Evolutionary conservation across 441 rosid genomes (phyloP).

Genomic region (Metrosideros polymorpha): DNA sequence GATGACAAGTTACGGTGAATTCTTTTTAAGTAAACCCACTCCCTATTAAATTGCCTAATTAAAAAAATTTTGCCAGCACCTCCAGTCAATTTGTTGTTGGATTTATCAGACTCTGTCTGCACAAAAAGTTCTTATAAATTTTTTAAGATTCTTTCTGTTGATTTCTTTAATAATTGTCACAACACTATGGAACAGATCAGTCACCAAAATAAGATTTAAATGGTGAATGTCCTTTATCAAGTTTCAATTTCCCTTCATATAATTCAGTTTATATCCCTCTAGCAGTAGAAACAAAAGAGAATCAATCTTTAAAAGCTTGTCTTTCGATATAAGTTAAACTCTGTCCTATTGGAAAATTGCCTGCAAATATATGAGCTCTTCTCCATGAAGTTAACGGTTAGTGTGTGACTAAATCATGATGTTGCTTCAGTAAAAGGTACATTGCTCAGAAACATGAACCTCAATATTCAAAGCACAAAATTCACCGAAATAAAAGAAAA

Average conservation of each 20-base stretch:
- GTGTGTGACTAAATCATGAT: background rate
- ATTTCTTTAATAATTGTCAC: background rate
- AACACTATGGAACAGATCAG: background rate
- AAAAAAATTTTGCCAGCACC: background rate
- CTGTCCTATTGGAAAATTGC: background rate
- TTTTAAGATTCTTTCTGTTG: background rate
- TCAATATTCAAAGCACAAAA: background rate
- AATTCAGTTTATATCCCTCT: background rate
- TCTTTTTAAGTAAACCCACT: background rate
- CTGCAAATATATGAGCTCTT: background rate
- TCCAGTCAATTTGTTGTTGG: background rate
- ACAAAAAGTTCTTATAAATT: background rate
- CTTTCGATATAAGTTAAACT: background rate
- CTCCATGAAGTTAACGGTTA: background rate
- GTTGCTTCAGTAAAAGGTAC: background rate
- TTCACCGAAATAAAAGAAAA: background rate
- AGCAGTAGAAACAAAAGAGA: background rate
- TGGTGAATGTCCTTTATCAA: background rate
- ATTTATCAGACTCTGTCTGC: background rate
- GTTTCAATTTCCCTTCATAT: background rate
- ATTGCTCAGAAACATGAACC: background rate
- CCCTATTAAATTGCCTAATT: background rate
- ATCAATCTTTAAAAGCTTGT: background rate
- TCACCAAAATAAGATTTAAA: background rate
- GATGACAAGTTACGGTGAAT: background rate